These are phyloP conservation scores for Peterozyma xylosa DNA, from an alignment of 805 yeast species.

Conservation along the genomic window DNA sequence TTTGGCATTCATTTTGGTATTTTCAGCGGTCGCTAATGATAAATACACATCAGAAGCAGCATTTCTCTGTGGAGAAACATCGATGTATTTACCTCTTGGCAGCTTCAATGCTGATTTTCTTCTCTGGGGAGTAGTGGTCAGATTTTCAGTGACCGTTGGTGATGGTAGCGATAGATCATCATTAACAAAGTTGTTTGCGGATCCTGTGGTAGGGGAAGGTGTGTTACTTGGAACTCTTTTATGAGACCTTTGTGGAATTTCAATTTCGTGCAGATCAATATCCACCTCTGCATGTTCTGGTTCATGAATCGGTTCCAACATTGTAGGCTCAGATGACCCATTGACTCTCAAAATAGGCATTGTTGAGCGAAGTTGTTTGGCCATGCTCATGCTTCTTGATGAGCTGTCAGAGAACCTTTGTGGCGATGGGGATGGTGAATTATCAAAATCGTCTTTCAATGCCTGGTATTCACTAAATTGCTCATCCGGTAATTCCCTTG, in stretches of 20 bases:
- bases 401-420: no score
- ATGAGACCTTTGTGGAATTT: constrained; percentile 26
- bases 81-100: not conserved
- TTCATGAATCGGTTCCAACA: constrained; percentile 6
- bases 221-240: constrained; percentile 13
- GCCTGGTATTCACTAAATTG: no score
- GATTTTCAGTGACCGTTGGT: constrained; percentile 19
- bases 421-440: no score
- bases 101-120: constrained; percentile 43
- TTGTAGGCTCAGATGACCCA: constrained; percentile 13
- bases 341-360: constrained; percentile 20
- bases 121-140: constrained; percentile 21
- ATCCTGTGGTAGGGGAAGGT: not conserved
- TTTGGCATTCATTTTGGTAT: constrained; percentile 61
- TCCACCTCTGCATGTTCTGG: no score
- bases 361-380: constrained; percentile 37
- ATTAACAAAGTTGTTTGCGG: not conserved
- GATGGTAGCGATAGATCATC: constrained; percentile 12
- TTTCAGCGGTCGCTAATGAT: constrained; percentile 70
- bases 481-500: no score
- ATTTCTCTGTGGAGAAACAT: constrained; percentile 9
- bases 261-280: constrained; percentile 4
- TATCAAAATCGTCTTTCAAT: no score
- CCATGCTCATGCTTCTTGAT: constrained; percentile 24
- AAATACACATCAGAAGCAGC: constrained; percentile 60